These are phyloP conservation scores for Cladosporium phlei DNA, from an alignment of 2,329 filamentous ascomycete genomes.

Conservation along the genomic window DNA sequence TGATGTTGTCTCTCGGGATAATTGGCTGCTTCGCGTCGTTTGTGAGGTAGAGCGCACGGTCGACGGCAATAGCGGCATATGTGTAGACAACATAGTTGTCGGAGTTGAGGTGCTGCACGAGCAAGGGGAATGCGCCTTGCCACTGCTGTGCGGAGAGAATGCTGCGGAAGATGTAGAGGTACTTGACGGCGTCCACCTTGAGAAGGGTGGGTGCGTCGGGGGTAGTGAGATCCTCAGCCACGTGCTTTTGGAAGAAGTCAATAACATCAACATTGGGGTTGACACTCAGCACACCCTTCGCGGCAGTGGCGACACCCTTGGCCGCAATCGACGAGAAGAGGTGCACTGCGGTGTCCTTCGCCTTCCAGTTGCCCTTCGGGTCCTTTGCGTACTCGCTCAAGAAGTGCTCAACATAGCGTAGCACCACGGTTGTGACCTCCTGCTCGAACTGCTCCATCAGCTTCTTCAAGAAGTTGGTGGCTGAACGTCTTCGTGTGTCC, in stretches of 20 bases:
- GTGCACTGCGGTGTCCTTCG: slow-evolving; percentile 97
- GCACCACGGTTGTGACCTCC: slow-evolving; percentile 80
- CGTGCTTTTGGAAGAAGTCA: slow-evolving; percentile 89
- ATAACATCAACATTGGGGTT: slow-evolving; percentile 74
- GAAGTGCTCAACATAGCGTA: slow-evolving; percentile 81
- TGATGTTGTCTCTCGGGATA: slow-evolving; percentile 73
- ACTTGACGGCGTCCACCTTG: slow-evolving; percentile 98
- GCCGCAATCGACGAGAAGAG: slow-evolving; percentile 91
- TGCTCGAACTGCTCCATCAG: slow-evolving; percentile 84
- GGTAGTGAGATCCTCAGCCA: slow-evolving; percentile 81
- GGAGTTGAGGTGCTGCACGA: slow-evolving; percentile 86
- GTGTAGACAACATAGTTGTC: slow-evolving; percentile 96
- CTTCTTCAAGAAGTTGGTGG: slow-evolving; percentile 88
- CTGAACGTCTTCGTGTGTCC: slow-evolving; percentile 84
- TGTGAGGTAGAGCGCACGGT: slow-evolving; percentile 80
- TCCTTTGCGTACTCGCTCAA: slow-evolving; percentile 68
- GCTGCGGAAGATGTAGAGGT: slow-evolving; percentile 92
- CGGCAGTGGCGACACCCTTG: slow-evolving; percentile 80
- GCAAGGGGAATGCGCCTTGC: slow-evolving; percentile 79
- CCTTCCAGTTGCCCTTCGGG: slow-evolving; percentile 74
- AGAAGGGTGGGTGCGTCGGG: slow-evolving; percentile 72
- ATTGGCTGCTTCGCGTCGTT: slow-evolving; percentile 71
- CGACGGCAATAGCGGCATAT: slow-evolving; percentile 94
- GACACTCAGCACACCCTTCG: slow-evolving; percentile 83
- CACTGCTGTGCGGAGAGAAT: slow-evolving; percentile 89